These are phyloP conservation scores for Cylindrodendrum hubeiense DNA, from an alignment of 2,329 filamentous ascomycete species.

Conservation along the genomic window DNA sequence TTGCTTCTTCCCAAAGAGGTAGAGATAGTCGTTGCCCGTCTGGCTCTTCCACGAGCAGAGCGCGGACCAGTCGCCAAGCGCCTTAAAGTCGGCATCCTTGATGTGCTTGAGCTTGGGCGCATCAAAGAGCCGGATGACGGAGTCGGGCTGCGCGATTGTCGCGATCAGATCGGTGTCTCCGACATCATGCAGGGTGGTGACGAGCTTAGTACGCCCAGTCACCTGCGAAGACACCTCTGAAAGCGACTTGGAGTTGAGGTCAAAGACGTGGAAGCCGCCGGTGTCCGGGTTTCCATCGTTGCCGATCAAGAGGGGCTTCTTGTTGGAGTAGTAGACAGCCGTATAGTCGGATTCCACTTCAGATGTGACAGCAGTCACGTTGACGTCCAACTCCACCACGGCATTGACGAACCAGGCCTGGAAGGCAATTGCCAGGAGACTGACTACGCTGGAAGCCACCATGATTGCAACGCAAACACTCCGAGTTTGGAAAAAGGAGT, in stretches of 20 bases:
- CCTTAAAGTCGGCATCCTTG: constrained; percentile 47
- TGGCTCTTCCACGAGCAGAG: constrained; percentile 59
- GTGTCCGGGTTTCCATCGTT: constrained; percentile 59
- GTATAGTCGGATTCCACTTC: constrained; percentile 58
- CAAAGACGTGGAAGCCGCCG: constrained; percentile 57
- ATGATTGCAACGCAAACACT: constrained; percentile 33
- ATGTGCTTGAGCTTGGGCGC: constrained; percentile 47
- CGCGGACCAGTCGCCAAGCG: constrained; percentile 61
- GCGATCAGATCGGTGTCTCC: constrained; percentile 53
- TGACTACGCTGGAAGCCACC: constrained; percentile 34
- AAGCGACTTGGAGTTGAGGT: constrained; percentile 48
- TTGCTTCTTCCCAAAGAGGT: constrained; percentile 58
- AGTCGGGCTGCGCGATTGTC: constrained; percentile 58
- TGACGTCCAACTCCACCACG: constrained; percentile 40
- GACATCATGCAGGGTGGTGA: constrained; percentile 54
- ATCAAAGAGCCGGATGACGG: constrained; percentile 55
- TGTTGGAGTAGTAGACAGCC: constrained; percentile 53
- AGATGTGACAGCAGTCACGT: constrained; percentile 50
- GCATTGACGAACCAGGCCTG: constrained; percentile 35
- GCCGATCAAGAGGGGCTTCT: constrained; percentile 54
- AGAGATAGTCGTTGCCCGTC: constrained; percentile 58
- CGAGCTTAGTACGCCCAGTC: constrained; percentile 60
- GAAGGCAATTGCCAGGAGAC: constrained; percentile 33
- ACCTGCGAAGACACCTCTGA: constrained; percentile 47
- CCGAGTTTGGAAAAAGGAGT: constrained; percentile 8